Conservation (phyloP, 768 basidiomycete species). For the Melanogaster broomeanus region DNA sequence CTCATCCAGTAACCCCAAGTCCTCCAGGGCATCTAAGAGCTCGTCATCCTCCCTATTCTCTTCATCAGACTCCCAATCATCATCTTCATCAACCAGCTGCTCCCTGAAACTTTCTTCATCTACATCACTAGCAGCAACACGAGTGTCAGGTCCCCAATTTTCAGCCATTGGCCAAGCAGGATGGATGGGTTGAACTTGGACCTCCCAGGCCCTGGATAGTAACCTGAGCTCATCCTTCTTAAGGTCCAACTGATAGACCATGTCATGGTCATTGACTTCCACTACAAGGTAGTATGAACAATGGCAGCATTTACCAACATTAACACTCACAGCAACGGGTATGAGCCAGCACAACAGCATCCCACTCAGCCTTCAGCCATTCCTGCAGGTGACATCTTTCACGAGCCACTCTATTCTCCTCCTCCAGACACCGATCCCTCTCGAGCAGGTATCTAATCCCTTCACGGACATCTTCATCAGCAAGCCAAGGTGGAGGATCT, state of each 20-base stretch:
- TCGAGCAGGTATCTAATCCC: slow-evolving; percentile 8
- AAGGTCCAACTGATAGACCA: neutral
- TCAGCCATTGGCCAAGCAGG: neutral
- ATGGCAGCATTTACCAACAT: too few relatives aligned
- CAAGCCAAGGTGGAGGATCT: too few relatives aligned
- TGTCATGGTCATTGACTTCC: neutral
- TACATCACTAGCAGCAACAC: neutral
- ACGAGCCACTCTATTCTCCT: neutral
- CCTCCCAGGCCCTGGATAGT: neutral
- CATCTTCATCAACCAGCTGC: neutral
- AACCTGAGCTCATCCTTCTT: neutral
- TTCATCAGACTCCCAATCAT: neutral
- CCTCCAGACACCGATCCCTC: slow-evolving; percentile 1
- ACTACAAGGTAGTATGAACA: too few relatives aligned
- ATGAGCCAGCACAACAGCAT: neutral
- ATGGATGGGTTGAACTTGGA: neutral
- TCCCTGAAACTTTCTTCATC: neutral
- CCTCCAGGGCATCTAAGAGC: neutral
- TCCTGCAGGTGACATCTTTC: slow-evolving; percentile 5
- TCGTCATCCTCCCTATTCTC: too few relatives aligned
- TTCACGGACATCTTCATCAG: slow-evolving; percentile 2
- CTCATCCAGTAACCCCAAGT: slow-evolving; percentile 1
- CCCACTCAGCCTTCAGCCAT: neutral
- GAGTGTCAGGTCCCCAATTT: neutral
- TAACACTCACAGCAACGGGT: too few relatives aligned